These are phyloP conservation scores for Microstroma glucosiphilum DNA, from an alignment of 1,284 basidiomycete genomes.

Conservation along the genomic window DNA sequence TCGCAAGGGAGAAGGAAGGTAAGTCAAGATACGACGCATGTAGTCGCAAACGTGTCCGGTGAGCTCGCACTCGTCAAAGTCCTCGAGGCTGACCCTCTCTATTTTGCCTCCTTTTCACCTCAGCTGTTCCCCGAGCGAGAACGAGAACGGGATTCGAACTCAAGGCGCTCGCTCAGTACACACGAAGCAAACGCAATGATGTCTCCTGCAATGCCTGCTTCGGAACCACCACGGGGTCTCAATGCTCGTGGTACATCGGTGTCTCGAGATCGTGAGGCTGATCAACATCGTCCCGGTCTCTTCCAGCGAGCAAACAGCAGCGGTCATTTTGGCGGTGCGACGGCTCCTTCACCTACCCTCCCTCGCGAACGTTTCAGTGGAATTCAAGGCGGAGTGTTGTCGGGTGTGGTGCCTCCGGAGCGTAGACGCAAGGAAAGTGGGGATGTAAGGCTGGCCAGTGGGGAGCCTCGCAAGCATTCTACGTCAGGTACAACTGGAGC, in stretches of 20 bases:
- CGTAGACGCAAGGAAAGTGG: constrained; percentile 38
- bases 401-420: constrained; percentile 31
- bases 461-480: constrained; percentile 14
- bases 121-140: constrained; percentile 1
- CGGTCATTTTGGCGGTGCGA: constrained; percentile 16
- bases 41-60: not conserved
- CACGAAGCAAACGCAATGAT: too few species aligned
- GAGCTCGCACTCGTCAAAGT: not conserved
- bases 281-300: constrained; percentile 31
- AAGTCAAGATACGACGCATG: constrained; percentile 4
- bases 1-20: constrained; percentile 7
- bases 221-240: constrained; percentile 24
- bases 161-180: not conserved
- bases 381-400: constrained; percentile 39
- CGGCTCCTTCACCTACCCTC: constrained; percentile 20
- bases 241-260: constrained; percentile 25
- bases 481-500: constrained; percentile 17
- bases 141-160: not conserved
- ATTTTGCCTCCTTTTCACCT: not conserved
- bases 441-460: constrained; percentile 11
- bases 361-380: constrained; percentile 35
- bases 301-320: constrained; percentile 33
- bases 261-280: constrained; percentile 22
- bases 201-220: not conserved
- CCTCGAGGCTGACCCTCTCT: not conserved